phyloP scores from a whole-genome alignment of 2,329 filamentous ascomycete species.

The Harringtonia aguacate region DNA sequence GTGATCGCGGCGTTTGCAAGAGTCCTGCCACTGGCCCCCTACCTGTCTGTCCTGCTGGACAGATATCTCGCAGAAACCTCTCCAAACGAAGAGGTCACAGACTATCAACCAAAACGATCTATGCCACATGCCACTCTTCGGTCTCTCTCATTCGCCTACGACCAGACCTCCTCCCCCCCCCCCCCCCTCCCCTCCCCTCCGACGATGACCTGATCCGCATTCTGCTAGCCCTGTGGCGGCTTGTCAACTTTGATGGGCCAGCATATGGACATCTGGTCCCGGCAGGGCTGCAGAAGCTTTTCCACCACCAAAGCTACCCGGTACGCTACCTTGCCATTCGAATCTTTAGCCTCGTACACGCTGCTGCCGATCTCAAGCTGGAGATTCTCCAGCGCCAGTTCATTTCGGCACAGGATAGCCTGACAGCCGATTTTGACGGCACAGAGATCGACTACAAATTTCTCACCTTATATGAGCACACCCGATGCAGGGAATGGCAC shows the following conservation, averaged over 20 bases:
- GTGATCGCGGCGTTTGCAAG: conserved; percentile 66
- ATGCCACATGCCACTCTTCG: neutral
- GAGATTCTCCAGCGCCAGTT: conserved; percentile 60
- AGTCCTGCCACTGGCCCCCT: conserved; percentile 71
- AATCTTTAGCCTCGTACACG: conserved; percentile 68
- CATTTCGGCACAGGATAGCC: conserved; percentile 46
- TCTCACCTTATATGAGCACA: conserved; percentile 46
- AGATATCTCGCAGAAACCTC: conserved; percentile 21
- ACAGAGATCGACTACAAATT: conserved; percentile 69
- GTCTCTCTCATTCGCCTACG: neutral
- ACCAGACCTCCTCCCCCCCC: neutral
- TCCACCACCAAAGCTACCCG: conserved; percentile 45
- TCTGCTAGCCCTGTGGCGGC: conserved; percentile 64
- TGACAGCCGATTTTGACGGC: conserved; percentile 67
- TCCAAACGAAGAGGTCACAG: conserved; percentile 1
- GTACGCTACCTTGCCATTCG: conserved; percentile 75
- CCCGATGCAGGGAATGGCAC: conserved; percentile 35
- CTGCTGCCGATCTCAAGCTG: conserved; percentile 67
- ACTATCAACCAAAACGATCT: neutral
- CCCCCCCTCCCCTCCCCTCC: conserved; percentile 8
- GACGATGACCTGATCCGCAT: conserved; percentile 21
- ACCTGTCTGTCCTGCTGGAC: conserved; percentile 64
- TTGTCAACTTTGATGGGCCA: conserved; percentile 65
- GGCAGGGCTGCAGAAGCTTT: conserved; percentile 56
- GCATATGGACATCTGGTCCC: conserved; percentile 54